Evolutionary conservation across 2,329 filamentous ascomycete species (phyloP).

Genomic region (Canariomyces notabilis): DNA sequence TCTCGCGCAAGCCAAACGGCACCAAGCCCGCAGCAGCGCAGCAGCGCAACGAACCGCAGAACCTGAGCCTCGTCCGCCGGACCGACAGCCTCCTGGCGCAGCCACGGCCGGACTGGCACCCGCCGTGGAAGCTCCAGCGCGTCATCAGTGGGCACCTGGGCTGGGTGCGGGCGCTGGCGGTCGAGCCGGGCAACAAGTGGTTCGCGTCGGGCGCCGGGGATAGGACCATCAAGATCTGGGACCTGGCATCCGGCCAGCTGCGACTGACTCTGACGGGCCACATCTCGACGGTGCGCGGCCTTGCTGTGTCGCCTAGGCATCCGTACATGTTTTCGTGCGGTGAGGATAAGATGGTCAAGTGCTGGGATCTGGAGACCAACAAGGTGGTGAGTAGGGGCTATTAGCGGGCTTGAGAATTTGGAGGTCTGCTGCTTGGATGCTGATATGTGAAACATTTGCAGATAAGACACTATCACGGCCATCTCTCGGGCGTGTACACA

Average conservation of each 20-base stretch:
- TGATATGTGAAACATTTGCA: not conserved
- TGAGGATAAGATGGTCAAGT: conserved; percentile 99
- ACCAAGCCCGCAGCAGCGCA: conserved; percentile 21
- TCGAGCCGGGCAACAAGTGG: conserved; percentile 96
- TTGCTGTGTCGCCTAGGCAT: conserved; percentile 88
- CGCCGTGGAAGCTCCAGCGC: conserved; percentile 96
- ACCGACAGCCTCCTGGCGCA: conserved; percentile 30
- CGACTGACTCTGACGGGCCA: conserved; percentile 86
- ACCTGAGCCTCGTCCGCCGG: conserved; percentile 32
- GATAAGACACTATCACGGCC: conserved; percentile 94
- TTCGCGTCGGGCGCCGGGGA: conserved; percentile 95
- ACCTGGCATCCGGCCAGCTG: conserved; percentile 81
- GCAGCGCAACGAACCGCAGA: conserved; percentile 32
- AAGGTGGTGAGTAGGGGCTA: conserved; percentile 55
- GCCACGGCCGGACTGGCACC: conserved; percentile 87
- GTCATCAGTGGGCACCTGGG: conserved; percentile 95
- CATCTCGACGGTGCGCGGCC: conserved; percentile 85
- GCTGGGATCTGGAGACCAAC: conserved; percentile 99
- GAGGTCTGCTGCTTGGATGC: not conserved
- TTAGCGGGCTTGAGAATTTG: not conserved
- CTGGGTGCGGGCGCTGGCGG: conserved; percentile 84
- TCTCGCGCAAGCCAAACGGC: conserved; percentile 27
- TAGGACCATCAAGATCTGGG: conserved; percentile 98
- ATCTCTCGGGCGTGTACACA: conserved; percentile 92
- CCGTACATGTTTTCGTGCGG: conserved; percentile 97